A percentile compares a stretch with the other conserved stretches of the same genome.
These are phyloP conservation scores for Fusarium miscanthi DNA, from an alignment of 2,329 filamentous ascomycete species.

Conservation along the genomic window DNA sequence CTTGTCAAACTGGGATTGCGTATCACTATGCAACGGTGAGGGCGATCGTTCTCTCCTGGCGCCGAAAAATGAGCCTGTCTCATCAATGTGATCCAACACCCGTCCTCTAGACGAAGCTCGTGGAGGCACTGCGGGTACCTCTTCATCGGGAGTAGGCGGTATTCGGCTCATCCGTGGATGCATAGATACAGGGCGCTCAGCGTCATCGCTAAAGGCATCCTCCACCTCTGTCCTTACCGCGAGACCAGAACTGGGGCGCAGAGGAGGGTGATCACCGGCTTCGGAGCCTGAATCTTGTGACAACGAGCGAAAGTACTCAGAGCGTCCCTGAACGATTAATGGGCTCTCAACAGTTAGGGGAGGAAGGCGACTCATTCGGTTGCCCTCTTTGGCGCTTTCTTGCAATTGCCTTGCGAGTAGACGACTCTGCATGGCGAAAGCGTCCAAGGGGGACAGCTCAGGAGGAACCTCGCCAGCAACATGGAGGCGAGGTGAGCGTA, in stretches of 20 bases:
- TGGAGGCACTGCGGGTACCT: conserved; percentile 59
- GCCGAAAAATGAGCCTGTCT: conserved; percentile 60
- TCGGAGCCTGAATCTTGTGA: conserved; percentile 71
- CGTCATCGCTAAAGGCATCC: conserved; percentile 59
- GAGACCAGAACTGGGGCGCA: conserved; percentile 47
- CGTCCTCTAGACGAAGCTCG: conserved; percentile 56
- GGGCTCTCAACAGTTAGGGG: conserved; percentile 86
- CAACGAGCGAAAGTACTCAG: conserved; percentile 82
- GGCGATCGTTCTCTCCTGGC: conserved; percentile 69
- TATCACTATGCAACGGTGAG: conserved; percentile 59
- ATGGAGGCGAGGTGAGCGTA: conserved; percentile 79
- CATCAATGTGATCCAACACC: conserved; percentile 52
- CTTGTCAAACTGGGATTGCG: conserved; percentile 46
- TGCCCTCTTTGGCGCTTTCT: conserved; percentile 77
- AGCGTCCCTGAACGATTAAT: conserved; percentile 77
- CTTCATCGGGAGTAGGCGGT: conserved; percentile 61
- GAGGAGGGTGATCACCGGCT: conserved; percentile 46
- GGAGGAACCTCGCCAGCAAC: conserved; percentile 86
- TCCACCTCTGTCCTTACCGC: conserved; percentile 67
- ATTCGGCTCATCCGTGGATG: conserved; percentile 78
- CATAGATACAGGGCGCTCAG: conserved; percentile 76
- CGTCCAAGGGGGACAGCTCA: conserved; percentile 92
- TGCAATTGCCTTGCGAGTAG: conserved; percentile 88
- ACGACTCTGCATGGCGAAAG: conserved; percentile 91
- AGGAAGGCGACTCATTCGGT: conserved; percentile 85